Base-by-base conservation (phyloP, 2,329 filamentous ascomycete genomes). In the Karstenula rhodostoma region DNA sequence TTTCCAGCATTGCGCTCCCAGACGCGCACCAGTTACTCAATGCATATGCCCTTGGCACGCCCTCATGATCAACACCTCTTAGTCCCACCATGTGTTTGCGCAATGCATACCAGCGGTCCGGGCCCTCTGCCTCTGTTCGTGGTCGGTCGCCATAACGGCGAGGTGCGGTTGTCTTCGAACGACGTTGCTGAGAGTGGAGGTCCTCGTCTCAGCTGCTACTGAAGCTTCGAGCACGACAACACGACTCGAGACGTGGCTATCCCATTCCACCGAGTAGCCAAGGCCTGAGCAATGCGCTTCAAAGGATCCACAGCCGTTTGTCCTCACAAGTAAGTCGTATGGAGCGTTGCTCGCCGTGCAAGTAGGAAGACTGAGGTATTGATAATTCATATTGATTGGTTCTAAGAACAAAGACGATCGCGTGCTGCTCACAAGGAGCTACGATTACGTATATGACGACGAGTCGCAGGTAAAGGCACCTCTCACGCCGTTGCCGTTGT, bases 391-490 rank as follows among this genome's bases (percentile, higher is more conserved):
- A 54, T 33, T 54, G 10, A 32, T 25, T 44, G 29, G 33, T 44
- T 40, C 40, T 54, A 44, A 6, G 33, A 9, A 9, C 19, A 17
- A 27, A 13, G 22, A 40, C 22, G 23, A 52, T 40, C 32, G 22
- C 49, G 35, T 22, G 44, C 17, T 54, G 40, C 51, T 54, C 37
- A 8, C 29, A n/a, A 22, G 42, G 17, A 47, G 29, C n/a, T 23
- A 25, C 33, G 19, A 12, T 23, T 43, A 59, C 23, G 61, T 58
- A 33, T 63, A 63, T 10, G 61, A 52, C 5, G 32, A 29, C 4
- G 61, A 59, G 66, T 8, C 48, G 67, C 80, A 82, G 3, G 77
- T 80, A 46, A 83, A 83, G 4, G 77, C 66, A 42, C 76, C 72
- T 53, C 80, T 70, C 0, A 81, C 79, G 32, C 54, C 56, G 7